Evolutionary conservation across 2,329 filamentous ascomycete genomes (phyloP).

Genomic region (Diaporthe nobilis): DNA sequence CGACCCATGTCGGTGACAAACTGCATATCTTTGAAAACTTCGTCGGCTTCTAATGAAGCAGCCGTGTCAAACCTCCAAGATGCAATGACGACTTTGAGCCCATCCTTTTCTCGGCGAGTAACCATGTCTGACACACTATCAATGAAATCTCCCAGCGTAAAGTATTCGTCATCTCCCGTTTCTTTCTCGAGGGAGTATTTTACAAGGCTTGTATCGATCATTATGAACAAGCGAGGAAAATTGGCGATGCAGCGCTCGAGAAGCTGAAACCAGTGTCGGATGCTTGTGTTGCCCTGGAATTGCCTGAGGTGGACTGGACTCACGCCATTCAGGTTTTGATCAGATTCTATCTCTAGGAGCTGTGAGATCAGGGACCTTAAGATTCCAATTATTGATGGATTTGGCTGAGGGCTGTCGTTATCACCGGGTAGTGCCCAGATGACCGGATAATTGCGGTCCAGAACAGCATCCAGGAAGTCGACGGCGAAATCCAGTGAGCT

Average conservation of each 20-base stretch:
- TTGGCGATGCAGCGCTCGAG: background rate
- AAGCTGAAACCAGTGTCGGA: background rate
- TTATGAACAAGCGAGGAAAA: background rate
- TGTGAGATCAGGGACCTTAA: background rate
- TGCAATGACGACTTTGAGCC: background rate
- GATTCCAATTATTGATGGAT: background rate
- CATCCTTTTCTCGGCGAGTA: background rate
- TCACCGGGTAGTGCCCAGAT: background rate
- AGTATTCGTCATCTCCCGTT: background rate
- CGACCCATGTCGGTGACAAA: background rate
- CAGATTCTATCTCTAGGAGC: background rate
- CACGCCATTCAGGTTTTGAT: background rate
- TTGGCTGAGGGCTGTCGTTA: background rate
- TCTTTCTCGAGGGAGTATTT: background rate
- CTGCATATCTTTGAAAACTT: background rate
- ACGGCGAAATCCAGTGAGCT: background rate
- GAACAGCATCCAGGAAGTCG: background rate
- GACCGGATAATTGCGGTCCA: background rate
- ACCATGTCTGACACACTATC: background rate
- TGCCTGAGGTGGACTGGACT: background rate
- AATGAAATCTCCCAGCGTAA: background rate
- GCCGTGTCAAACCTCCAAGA: background rate
- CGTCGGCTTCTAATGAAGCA: background rate
- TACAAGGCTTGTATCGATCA: background rate
- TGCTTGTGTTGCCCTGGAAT: background rate